These are phyloP conservation scores for Suillus paluster DNA, from an alignment of 768 basidiomycete species.

Conservation along the genomic window DNA sequence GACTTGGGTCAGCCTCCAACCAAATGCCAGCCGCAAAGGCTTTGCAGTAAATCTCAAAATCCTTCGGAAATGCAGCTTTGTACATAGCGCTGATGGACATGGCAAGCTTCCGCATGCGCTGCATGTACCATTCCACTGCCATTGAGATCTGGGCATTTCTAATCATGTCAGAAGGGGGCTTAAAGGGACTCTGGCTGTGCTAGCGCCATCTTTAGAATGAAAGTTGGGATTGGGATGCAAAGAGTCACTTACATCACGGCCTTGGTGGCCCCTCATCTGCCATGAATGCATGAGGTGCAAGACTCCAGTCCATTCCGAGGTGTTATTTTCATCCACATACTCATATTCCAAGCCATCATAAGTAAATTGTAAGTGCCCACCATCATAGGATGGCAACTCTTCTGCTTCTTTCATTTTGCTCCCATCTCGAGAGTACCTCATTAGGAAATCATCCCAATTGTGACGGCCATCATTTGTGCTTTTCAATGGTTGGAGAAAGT, in stretches of 20 bases:
- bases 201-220: no score
- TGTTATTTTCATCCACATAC: neutral
- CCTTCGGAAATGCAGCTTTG: neutral
- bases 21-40: neutral
- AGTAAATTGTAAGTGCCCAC: no score
- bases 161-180: no score
- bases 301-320: neutral
- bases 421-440: no score
- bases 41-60: neutral
- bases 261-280: neutral
- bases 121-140: neutral
- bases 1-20: neutral
- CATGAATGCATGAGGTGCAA: neutral
- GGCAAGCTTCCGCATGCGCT: neutral
- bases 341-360: neutral
- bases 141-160: neutral
- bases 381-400: no score
- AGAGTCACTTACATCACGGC: neutral
- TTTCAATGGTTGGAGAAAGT: no score
- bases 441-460: no score
- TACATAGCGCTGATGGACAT: neutral
- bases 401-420: no score
- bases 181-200: neutral
- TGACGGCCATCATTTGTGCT: no score
- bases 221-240: no score